These are phyloP conservation scores for Rhododendron henanense DNA, from an alignment of 148 eudicot genomes.

Conservation along the genomic window DNA sequence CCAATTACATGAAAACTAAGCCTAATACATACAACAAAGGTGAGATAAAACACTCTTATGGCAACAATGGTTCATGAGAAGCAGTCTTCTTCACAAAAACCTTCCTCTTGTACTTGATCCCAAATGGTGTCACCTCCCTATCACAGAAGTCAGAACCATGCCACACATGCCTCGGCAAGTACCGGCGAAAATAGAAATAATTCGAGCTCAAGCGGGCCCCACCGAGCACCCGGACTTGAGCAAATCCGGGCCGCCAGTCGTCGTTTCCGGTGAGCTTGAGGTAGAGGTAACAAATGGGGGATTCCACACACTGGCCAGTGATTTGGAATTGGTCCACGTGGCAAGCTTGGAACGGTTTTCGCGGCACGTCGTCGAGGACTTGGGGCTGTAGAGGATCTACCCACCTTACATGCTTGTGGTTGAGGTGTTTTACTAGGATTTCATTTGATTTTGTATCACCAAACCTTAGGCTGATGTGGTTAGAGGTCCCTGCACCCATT, in stretches of 20 bases:
- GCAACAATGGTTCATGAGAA: background rate
- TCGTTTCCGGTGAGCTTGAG: constrained; percentile 44
- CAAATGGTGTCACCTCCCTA: constrained; percentile 45
- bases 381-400: constrained; percentile 49
- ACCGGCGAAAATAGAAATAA: constrained; percentile 45
- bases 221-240: constrained; percentile 36
- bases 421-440: constrained; percentile 38
- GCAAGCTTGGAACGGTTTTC: constrained; percentile 63
- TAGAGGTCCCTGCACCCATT: constrained; percentile 47
- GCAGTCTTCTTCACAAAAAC: constrained; percentile 23
- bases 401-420: constrained; percentile 38
- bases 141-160: constrained; percentile 58
- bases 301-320: constrained; percentile 41
- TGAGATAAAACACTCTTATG: background rate
- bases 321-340: constrained; percentile 49
- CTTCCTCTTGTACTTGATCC: constrained; percentile 42
- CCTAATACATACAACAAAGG: background rate
- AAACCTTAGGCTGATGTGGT: constrained; percentile 45
- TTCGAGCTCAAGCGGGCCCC: constrained; percentile 34
- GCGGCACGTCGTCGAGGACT: constrained; percentile 46
- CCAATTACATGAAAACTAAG: background rate
- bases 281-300: constrained; percentile 50
- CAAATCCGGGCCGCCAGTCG: constrained; percentile 64
- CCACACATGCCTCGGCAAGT: constrained; percentile 50
- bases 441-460: constrained; percentile 50